Conservation (phyloP, 768 basidiomycete species). For the Podaxis sp. region DNA sequence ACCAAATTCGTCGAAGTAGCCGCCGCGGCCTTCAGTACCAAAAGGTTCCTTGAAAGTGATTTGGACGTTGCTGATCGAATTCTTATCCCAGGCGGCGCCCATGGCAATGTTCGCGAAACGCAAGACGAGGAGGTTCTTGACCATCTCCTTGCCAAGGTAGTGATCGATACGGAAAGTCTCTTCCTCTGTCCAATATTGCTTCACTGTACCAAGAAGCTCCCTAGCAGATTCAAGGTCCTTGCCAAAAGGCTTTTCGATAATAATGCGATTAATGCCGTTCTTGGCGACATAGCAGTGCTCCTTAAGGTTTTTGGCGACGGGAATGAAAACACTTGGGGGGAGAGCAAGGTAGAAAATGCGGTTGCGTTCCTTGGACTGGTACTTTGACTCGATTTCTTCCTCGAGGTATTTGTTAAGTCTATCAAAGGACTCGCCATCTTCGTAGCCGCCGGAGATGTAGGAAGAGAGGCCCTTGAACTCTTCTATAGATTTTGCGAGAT, state of each 20-base stretch:
- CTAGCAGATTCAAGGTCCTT: conserved; percentile 87
- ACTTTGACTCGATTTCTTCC: conserved; percentile 70
- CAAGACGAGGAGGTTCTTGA: conserved; percentile 95
- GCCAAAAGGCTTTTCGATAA: conserved; percentile 98
- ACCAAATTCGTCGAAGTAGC: conserved; percentile 99
- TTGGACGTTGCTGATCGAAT: conserved; percentile 94
- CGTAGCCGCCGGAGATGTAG: conserved; percentile 88
- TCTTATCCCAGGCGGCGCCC: conserved; percentile 91
- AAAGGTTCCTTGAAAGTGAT: conserved; percentile 99
- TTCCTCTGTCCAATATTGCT: conserved; percentile 88
- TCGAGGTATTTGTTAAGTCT: conserved; percentile 72
- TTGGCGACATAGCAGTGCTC: conserved; percentile 69
- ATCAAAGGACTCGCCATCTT: conserved; percentile 76
- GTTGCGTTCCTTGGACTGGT: conserved; percentile 60
- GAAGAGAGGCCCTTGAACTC: conserved; percentile 79
- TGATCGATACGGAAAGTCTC: conserved; percentile 99
- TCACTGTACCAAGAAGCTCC: conserved; percentile 72
- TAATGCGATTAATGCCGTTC: conserved; percentile 81
- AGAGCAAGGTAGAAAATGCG: conserved; percentile 97
- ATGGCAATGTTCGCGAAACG: conserved; percentile 94
- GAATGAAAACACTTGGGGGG: conserved; percentile 93
- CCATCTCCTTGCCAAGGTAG: conserved; percentile 99
- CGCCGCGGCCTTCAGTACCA: conserved; percentile 99
- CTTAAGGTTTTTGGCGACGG: conserved; percentile 80
- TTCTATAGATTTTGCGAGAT: conserved; percentile 58